Percentiles rank a stretch among this genome's conserved stretches.
phyloP scores from a whole-genome alignment of 2,329 filamentous ascomycete species.

The Epichloe coenophiala region DNA sequence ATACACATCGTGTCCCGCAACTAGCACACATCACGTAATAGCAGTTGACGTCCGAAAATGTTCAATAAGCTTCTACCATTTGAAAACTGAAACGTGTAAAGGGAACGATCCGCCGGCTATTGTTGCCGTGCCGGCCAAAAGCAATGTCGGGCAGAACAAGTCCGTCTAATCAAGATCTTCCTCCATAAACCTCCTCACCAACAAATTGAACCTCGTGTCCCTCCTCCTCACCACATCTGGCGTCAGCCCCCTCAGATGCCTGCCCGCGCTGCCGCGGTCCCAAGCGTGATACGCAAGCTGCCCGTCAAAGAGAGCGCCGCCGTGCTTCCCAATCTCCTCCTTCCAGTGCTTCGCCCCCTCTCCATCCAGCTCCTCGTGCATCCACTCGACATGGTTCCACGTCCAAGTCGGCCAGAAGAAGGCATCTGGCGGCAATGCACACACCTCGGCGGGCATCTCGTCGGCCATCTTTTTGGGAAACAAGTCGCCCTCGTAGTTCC shows the following conservation, averaged over 20 bases:
- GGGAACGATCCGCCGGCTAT: too few relatives aligned
- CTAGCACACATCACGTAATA: too few relatives aligned
- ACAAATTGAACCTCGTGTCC: conserved; percentile 8
- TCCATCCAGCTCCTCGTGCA: conserved; percentile 6
- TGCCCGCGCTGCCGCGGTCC: conserved; percentile 5
- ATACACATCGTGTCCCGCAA: too few relatives aligned
- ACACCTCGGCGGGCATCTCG: conserved; percentile 3
- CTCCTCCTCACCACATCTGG: conserved; percentile 3
- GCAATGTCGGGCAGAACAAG: too few relatives aligned
- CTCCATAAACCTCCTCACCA: conserved; percentile 9
- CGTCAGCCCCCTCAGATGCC: conserved; percentile 3
- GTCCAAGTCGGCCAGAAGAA: conserved; percentile 10
- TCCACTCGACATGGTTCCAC: conserved; percentile 7
- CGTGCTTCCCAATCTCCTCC: conserved; percentile 3
- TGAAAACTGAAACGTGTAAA: too few relatives aligned
- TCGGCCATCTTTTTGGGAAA: conserved; percentile 4
- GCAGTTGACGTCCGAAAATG: too few relatives aligned
- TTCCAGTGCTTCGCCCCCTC: conserved; percentile 4
- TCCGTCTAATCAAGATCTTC: conserved; percentile 3
- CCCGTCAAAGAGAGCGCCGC: conserved; percentile 7
- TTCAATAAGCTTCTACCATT: too few relatives aligned
- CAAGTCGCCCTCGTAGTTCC: conserved; percentile 3
- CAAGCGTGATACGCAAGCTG: conserved; percentile 10
- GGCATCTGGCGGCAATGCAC: conserved; percentile 6
- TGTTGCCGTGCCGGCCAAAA: too few relatives aligned